Conservation (phyloP, 2,329 filamentous ascomycete genomes). For the Calonectria ilicicola region DNA sequence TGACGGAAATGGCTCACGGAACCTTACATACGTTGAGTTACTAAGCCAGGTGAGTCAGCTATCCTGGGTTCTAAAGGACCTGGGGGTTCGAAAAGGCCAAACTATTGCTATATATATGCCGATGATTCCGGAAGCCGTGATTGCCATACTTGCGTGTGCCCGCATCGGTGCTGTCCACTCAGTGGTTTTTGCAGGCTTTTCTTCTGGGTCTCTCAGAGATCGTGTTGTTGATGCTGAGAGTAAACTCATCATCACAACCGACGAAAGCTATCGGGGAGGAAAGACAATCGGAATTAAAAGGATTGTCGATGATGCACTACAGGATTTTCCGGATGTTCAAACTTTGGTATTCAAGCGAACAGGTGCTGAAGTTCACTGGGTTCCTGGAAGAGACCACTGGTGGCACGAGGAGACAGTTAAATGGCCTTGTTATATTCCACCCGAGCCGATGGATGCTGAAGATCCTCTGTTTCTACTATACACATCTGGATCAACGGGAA, state of each 20-base stretch:
- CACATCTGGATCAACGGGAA: conserved; percentile 93
- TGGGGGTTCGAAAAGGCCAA: conserved; percentile 94
- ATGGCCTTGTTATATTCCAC: conserved; percentile 88
- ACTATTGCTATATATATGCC: conserved; percentile 95
- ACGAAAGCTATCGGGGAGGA: conserved; percentile 93
- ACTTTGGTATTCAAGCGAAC: conserved; percentile 92
- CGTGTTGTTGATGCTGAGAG: conserved; percentile 87
- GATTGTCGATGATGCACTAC: conserved; percentile 94
- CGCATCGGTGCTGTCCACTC: conserved; percentile 94
- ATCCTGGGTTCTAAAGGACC: conserved; percentile 85
- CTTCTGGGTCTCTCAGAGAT: conserved; percentile 89
- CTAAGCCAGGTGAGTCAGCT: conserved; percentile 87
- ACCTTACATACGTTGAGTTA: conserved; percentile 88
- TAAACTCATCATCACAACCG: conserved; percentile 91
- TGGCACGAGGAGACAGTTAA: conserved; percentile 97
- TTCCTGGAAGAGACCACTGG: conserved; percentile 86
- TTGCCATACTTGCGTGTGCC: conserved; percentile 81
- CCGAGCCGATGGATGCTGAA: conserved; percentile 87
- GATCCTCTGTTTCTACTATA: conserved; percentile 95
- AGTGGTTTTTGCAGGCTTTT: conserved; percentile 95
- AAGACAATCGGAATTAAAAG: conserved; percentile 95
- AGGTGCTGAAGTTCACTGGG: conserved; percentile 87
- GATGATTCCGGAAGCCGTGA: conserved; percentile 94
- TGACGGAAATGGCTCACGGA: conserved; percentile 85
- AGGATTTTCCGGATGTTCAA: conserved; percentile 79